Evolutionary conservation across 1,284 basidiomycete species (phyloP), one percentile per base, ranked within the genome.

Genomic region (Rhodotorula sp.): DNA sequence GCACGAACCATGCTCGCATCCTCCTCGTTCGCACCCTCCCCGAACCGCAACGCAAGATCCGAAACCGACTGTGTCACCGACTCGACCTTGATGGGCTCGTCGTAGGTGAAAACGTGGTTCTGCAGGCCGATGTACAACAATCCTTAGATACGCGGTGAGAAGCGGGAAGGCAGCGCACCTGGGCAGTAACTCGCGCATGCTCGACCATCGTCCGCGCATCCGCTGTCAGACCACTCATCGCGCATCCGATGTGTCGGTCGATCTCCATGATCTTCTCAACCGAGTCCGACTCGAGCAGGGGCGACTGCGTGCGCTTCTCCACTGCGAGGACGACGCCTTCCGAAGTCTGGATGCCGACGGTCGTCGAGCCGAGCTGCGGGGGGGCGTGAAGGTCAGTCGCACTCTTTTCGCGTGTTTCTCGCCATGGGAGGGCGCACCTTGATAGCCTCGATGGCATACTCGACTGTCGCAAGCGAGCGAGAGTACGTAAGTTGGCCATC

Each of bases 211-310:
- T 99, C 75, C 96, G 87, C 61, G 96, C 96, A 82, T 99, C 96
- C 62, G 96, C 96, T 46, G 93, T 96, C 73, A 99, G 86, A 30
- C 95, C 95, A 65, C 92, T 94, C 94, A 99, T 98, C 65, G 96
- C 96, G 77, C 94, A 97, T 26, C 94, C 96, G 65, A 99, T 86
- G 82, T 99, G 96, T 24, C 82, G 79, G 83, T 99, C 96, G 78
- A 99, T 97, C 84, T 99, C 95, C 94, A 99, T 98, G 80, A 99
- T 99, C 85, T 99, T 99, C 81, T 99, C 96, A 80, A 99, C 95
- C 65, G 93, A 94, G 72, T 88, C 91, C 26, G 92, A 88, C 83
- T 98, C 96, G 75, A 99, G 88, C 64, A 99, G 86, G 31, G 93
- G 91, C 0, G 94, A 98, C 82, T 97, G 94, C 62, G 97, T 93